Base-by-base conservation (phyloP, 2,329 filamentous ascomycete species). In the Colletotrichum salicis region DNA sequence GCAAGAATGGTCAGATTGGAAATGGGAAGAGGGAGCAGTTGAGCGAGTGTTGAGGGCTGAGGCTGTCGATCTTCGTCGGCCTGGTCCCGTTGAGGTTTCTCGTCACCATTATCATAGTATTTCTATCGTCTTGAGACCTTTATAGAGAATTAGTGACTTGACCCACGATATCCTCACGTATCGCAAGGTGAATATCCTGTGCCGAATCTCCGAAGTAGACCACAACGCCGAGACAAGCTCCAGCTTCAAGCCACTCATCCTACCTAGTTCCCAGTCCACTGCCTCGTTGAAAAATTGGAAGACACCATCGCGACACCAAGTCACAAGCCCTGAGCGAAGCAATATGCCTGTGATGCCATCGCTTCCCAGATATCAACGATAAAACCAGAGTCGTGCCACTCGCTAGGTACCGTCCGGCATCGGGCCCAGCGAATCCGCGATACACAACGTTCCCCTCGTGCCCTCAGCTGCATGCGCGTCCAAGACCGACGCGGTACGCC, bases 391-490 rank as follows among this genome's bases (percentile, higher is more conserved):
- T 19, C 8, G 41, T 61, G 12, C 22, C 6, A 61, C 27, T 12
- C 7, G 19, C 48, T n/a, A 29, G 19, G 19, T 12, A 7, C 4
- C n/a, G 29, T 45, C 33, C 8, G 4, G n/a, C 57, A 2, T 19
- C 22, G 37, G 41, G 6, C 5, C 2, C 33, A 59, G 33, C 56
- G 2, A 22, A 33, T 27, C 24, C 45, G 37, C n/a, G 37, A 45
- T 24, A 22, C 55, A 65, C 61, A 13, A 11, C 10, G 13, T 24
- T 37, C n/a, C 8, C 64, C 37, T 57, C 4, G 22, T 31, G 67
- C 68, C 22, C 37, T n/a, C 29, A 58, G 64, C 68, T 57, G 35
- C 63, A 63, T 62, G 68, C 58, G 22, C 52, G 52, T 35, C 64
- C 52, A 63, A 71, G 68, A 71, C 68, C 48, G 5, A n/a, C 7